phyloP scores from a whole-genome alignment of 1,284 basidiomycete genomes.

The Gymnopus androsaceus region DNA sequence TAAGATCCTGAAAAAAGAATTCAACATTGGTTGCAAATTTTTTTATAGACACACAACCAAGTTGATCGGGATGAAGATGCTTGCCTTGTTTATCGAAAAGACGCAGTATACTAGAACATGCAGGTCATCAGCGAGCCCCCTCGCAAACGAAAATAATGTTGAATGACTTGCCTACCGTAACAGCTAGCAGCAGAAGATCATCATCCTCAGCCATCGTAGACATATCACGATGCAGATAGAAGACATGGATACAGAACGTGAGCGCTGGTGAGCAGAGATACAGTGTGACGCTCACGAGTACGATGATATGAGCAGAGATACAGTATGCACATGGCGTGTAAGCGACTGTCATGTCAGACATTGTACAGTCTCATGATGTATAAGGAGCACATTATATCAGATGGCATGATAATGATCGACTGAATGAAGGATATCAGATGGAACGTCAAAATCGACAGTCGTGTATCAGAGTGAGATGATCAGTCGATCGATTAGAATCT shows the following conservation, averaged over 20 bases:
- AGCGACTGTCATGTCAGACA: background rate
- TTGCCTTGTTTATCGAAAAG: background rate
- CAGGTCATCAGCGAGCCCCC: background rate
- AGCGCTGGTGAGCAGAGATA: background rate
- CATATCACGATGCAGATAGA: too few species aligned
- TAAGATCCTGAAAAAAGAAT: background rate
- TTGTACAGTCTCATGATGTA: background rate
- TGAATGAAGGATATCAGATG: too few species aligned
- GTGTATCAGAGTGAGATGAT: too few species aligned
- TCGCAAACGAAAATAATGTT: background rate
- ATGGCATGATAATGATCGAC: too few species aligned
- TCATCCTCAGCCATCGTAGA: too few species aligned
- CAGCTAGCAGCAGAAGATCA: background rate
- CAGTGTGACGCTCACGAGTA: background rate
- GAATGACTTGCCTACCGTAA: background rate
- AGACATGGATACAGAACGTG: background rate
- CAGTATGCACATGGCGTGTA: background rate
- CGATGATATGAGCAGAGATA: background rate
- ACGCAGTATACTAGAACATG: background rate
- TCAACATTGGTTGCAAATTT: background rate
- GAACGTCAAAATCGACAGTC: too few species aligned
- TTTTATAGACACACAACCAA: background rate
- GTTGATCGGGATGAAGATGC: constrained; percentile 3
- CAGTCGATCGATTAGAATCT: too few species aligned
- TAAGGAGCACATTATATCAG: background rate